Percentiles rank a stretch among this genome's conserved stretches.
phyloP scores from a whole-genome alignment of 257 asterid species.

The Nicotiana otophora region DNA sequence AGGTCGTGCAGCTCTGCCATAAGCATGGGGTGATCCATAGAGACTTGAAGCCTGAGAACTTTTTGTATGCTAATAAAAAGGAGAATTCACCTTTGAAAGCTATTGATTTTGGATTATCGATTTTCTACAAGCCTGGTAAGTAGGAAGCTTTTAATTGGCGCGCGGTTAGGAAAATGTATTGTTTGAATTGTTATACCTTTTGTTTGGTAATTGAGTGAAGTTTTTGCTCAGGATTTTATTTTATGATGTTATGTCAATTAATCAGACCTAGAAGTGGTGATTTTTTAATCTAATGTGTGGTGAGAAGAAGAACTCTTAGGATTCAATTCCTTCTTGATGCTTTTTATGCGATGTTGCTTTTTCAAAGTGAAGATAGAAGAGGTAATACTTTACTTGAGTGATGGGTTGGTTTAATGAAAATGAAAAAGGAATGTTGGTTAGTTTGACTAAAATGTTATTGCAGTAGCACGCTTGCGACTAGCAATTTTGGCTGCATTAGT shows the following conservation, averaged over 20 bases:
- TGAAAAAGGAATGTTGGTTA: background rate
- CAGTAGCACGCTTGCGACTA: background rate
- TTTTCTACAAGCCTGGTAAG: conserved; percentile 89
- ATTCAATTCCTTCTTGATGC: background rate
- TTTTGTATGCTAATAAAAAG: conserved; percentile 76
- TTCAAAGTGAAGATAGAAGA: background rate
- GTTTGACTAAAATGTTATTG: background rate
- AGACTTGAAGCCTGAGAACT: conserved; percentile 91
- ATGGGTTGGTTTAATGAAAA: background rate
- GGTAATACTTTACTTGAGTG: background rate
- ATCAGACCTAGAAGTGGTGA: background rate
- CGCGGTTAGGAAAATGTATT: background rate
- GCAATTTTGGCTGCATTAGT: background rate
- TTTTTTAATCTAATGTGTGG: background rate
- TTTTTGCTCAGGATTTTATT: background rate
- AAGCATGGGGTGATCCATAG: conserved; percentile 92
- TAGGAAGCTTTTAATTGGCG: background rate
- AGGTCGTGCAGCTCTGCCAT: conserved; percentile 86
- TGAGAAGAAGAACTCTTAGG: background rate
- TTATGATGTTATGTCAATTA: background rate
- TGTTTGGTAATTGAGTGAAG: background rate
- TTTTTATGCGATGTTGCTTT: background rate
- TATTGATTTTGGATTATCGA: conserved; percentile 89
- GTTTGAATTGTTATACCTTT: background rate
- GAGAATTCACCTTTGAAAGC: conserved; percentile 95